Evolutionary conservation across 2,329 filamentous ascomycete genomes (phyloP).

Genomic region (Diaporthe australafricana): DNA sequence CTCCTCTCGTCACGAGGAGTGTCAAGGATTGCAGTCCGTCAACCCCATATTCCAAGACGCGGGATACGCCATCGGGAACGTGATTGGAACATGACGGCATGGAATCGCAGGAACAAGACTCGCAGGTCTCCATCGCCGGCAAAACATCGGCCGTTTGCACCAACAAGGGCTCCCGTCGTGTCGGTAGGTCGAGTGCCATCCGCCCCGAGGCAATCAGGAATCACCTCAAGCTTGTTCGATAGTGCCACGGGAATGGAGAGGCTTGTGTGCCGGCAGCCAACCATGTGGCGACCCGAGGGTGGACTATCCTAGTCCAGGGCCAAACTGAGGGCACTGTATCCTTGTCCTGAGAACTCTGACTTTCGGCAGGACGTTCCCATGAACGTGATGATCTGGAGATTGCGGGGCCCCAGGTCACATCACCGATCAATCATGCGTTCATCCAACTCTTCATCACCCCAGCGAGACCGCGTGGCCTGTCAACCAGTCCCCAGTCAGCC

Average conservation of each 20-base stretch:
- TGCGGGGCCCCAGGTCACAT: slow-evolving; percentile 6
- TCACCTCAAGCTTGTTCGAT: neutral
- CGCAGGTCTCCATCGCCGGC: neutral
- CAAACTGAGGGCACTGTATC: slow-evolving; percentile 10
- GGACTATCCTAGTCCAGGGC: neutral
- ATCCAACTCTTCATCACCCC: slow-evolving; percentile 7
- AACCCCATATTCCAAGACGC: slow-evolving; percentile 19
- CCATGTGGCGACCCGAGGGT: neutral
- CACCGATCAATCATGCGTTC: slow-evolving; percentile 26
- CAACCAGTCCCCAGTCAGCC: too few species aligned
- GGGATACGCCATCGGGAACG: slow-evolving; percentile 10
- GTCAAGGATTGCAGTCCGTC: slow-evolving; percentile 10
- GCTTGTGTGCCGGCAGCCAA: neutral
- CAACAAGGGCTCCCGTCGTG: slow-evolving; percentile 8
- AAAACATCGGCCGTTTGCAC: slow-evolving; percentile 1
- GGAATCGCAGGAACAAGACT: neutral
- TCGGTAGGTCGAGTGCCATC: slow-evolving; percentile 19
- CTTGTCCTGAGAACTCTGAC: neutral
- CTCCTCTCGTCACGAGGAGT: slow-evolving; percentile 14
- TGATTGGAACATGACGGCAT: slow-evolving; percentile 11
- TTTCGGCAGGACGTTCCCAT: neutral
- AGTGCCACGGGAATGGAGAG: slow-evolving; percentile 7
- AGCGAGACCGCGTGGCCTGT: slow-evolving; percentile 11
- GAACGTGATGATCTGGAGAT: slow-evolving; percentile 14
- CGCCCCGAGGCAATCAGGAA: neutral